These are phyloP conservation scores for Cutaneotrichosporon mucoides DNA, from an alignment of 1,284 basidiomycete genomes.

Conservation along the genomic window DNA sequence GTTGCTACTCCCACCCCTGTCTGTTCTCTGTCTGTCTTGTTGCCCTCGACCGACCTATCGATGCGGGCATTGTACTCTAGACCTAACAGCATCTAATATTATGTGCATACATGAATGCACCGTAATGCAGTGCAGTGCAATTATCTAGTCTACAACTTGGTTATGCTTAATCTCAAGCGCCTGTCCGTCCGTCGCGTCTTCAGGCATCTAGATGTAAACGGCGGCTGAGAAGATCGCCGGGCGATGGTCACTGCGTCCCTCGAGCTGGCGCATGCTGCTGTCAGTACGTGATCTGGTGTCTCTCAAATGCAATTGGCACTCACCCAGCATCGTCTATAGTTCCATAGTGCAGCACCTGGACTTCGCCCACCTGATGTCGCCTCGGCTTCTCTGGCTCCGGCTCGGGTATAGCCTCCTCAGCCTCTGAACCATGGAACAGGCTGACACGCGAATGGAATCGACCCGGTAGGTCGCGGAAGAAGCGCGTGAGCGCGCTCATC, in stretches of 20 bases:
- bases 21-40: too few species aligned
- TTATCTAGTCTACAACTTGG: too few species aligned
- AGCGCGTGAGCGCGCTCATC: constrained; percentile 23
- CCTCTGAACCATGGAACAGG: constrained; percentile 9
- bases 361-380: constrained; percentile 41
- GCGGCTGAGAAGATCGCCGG: constrained; percentile 48
- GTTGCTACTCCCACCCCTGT: too few species aligned
- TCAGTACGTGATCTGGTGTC: too few species aligned
- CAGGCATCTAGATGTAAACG: constrained; percentile 32
- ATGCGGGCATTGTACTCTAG: not conserved
- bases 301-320: too few species aligned
- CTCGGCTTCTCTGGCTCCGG: not conserved
- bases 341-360: constrained; percentile 47
- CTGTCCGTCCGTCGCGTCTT: too few species aligned
- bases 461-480: constrained; percentile 35
- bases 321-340: constrained; percentile 47
- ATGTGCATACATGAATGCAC: not conserved
- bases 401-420: not conserved
- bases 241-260: constrained; percentile 47
- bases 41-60: too few species aligned
- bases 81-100: not conserved
- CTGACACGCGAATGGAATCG: constrained; percentile 27
- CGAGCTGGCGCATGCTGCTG: constrained; percentile 39
- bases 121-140: not conserved
- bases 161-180: too few species aligned